Evolutionary conservation across 2,329 filamentous ascomycete species (phyloP), one percentile per base, ranked within the genome.

Genomic region (Lecanicillium sp.): DNA sequence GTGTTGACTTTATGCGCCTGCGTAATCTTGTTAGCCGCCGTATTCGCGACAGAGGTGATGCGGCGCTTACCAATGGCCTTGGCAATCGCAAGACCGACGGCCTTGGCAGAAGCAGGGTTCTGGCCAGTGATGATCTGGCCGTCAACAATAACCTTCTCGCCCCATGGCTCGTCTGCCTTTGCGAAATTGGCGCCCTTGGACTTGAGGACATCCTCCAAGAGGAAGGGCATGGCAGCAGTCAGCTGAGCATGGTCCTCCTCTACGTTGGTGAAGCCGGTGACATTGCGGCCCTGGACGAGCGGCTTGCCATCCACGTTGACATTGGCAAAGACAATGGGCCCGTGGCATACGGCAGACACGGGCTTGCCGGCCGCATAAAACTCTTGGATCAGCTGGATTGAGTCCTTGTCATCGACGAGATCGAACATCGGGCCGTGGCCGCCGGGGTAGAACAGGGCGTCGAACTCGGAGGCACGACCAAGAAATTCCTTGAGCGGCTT

Each of bases 291-390:
- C 36, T 67, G 59, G 29, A 84, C 57, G 9, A 84, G 59, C 36
- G 66, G 65, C 45, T 65, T 61, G 25, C 76, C 77, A 44, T 69
- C 62, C 15, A 68, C 51, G 49, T 69, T 73, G 27, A 74, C 79
- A 47, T 79, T 70, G 35, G 71, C 65, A 13, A 86, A 64, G 11
- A 72, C 81, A 4, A 73, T 74, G 3, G 81, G 77, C 5, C 79
- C 81, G 59, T 86, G 81, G 65, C 81, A 85, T 33, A 86, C 79
- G 4, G 81, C 77, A 0, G 75, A 64, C 12, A 85, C 71, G 39
- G 77, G 65, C 66, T 84, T 84, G 45, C 70, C 73, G 3, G 69
- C 66, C 29, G 64, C 61, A 50, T 69, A 72, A 55, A 86, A 84
- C 55, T 83, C 77, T 44, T 66, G 61, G 50, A 81, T 76, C 27